Conservation (phyloP, 148 eudicot genomes). For the Bassia scoparia region DNA sequence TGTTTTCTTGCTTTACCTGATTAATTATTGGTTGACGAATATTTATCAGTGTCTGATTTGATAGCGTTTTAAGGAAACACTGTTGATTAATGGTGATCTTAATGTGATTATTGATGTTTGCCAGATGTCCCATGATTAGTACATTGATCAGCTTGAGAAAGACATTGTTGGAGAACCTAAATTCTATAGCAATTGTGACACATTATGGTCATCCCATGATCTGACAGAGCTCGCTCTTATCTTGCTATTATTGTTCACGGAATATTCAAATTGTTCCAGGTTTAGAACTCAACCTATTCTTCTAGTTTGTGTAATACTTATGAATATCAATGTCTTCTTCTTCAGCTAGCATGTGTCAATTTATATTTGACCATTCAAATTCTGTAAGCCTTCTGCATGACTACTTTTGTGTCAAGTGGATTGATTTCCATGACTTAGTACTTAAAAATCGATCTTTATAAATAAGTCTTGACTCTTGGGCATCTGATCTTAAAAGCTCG, state of each 20-base stretch:
- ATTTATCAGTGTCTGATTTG: background rate
- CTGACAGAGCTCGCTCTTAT: slow-evolving; percentile 5
- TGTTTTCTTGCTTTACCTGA: slow-evolving; percentile 1
- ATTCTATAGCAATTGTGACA: background rate
- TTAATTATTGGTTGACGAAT: background rate
- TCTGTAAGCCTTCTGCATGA: background rate
- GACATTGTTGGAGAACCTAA: background rate
- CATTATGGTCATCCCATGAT: background rate
- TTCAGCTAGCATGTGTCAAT: background rate
- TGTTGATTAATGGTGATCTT: background rate
- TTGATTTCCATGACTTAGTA: background rate
- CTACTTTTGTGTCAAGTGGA: background rate
- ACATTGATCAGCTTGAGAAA: slow-evolving; percentile 6
- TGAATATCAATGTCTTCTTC: background rate
- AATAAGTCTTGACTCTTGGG: background rate
- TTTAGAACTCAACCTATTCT: background rate
- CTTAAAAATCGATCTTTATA: background rate
- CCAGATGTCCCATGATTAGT: background rate
- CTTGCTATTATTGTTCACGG: background rate
- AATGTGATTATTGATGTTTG: slow-evolving; percentile 5
- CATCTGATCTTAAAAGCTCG: background rate
- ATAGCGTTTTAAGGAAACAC: background rate
- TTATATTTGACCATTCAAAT: background rate
- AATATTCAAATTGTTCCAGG: slow-evolving; percentile 2
- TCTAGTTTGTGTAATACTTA: background rate